Conservation (phyloP, 2,329 filamentous ascomycete species). For the Acrocalymma vagum region DNA sequence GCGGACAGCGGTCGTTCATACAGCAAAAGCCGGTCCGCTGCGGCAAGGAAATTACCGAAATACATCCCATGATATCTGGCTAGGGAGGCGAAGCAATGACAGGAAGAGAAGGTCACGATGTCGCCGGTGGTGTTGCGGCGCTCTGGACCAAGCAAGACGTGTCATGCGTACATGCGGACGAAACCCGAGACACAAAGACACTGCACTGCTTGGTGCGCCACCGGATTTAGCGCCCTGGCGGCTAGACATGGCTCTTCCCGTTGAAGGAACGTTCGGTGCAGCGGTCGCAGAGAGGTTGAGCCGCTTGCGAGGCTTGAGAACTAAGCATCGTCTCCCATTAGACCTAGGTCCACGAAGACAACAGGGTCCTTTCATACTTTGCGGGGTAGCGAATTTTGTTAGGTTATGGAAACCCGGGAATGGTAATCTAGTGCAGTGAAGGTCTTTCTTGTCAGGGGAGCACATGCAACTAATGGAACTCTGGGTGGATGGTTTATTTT, state of each 20-base stretch:
- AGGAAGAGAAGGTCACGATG: slow-evolving; percentile 42
- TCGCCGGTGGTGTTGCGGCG: slow-evolving; percentile 36
- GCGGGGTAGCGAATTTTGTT: slow-evolving; percentile 45
- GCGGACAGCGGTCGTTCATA: too few species aligned
- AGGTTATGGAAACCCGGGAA: slow-evolving; percentile 35
- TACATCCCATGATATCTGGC: slow-evolving; percentile 21
- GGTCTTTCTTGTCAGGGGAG: too few species aligned
- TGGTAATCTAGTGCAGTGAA: slow-evolving; percentile 8
- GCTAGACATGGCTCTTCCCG: slow-evolving; percentile 23
- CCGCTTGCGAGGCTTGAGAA: slow-evolving; percentile 19
- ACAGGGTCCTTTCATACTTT: slow-evolving; percentile 32
- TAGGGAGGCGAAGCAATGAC: slow-evolving; percentile 18
- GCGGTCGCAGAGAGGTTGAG: slow-evolving; percentile 13
- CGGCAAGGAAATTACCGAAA: slow-evolving; percentile 11
- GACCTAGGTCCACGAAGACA: slow-evolving; percentile 4
- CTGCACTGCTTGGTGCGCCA: slow-evolving; percentile 22
- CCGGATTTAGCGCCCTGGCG: slow-evolving; percentile 14
- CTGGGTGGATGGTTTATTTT: too few species aligned
- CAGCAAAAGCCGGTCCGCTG: slow-evolving; percentile 10
- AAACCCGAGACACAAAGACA: slow-evolving; percentile 20
- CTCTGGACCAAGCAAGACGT: slow-evolving; percentile 28
- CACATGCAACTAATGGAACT: slow-evolving; percentile 5
- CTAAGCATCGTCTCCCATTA: not conserved
- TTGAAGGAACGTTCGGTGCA: too few species aligned
- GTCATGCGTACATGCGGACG: slow-evolving; percentile 25